Base-by-base conservation (phyloP, 164 flowering plant genomes). In the Annona cherimola region DNA sequence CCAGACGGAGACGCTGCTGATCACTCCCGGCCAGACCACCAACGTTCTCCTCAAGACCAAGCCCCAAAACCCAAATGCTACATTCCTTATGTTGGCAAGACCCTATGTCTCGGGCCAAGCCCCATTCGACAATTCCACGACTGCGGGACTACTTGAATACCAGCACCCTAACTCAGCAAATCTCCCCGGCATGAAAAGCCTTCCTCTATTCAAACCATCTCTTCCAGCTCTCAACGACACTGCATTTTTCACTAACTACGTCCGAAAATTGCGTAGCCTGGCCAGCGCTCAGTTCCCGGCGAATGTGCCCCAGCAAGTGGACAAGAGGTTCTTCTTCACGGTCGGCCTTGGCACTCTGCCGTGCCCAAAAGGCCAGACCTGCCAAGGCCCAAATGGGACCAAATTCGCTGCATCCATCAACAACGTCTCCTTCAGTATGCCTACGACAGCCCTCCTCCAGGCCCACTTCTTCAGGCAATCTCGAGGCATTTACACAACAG, bases 11-110 rank as follows among this genome's bases (percentile, higher is more conserved):
- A 76, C 69, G 0, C 54, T 91, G 9, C 82, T 89, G 39, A 84
- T 89, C 68, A 77, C 90, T 1, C 91, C 96, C 0, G 96, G 96
- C 2, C 96, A 89, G 57, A 90, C 35, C 35, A 26, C 35, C 35
- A 26, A 26, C 35, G 35, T 26, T 26, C 35, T 26, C 35, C 35
- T 26, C 79, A 78, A 71, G 44, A 74, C 94, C 68, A 86, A 82
- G 77, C 71, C 80, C 0, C 39, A 76, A 41, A 3, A 26, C 68
- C 90, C 88, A 0, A 78, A 78, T 12, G 84, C 86, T 65, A 80
- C 78, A 39, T 89, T 80, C 71, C 68, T 83, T 74, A 88, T 89
- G 87, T 63, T 81, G 0, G 92, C 90, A 35, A 69, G 86, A 19
- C 88, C 96, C 6, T 89, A 84, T 14, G 75, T 72, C 54, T 86